These are phyloP conservation scores for Pythium scleroteichum DNA, from an alignment of 352 stramenopile species.

Conservation along the genomic window DNA sequence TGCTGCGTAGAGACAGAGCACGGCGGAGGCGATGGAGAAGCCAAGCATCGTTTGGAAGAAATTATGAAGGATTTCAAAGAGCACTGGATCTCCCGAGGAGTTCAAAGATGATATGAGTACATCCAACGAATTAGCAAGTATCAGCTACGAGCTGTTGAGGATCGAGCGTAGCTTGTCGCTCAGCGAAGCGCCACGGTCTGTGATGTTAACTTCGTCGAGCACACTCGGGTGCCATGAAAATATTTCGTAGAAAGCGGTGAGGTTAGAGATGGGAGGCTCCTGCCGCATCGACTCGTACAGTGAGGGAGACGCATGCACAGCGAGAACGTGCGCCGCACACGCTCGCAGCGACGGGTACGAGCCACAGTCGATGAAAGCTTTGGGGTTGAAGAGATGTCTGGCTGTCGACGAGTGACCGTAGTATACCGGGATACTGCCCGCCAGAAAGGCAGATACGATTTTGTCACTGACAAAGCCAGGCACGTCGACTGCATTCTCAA, in stretches of 20 bases:
- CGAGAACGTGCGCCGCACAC: constrained; percentile 39
- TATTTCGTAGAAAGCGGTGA: constrained; percentile 29
- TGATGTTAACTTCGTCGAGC: neutral
- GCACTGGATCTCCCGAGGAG: neutral
- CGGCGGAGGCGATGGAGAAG: too few species aligned
- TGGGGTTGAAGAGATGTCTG: constrained; percentile 40
- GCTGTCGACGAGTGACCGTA: constrained; percentile 47
- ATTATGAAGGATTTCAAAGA: neutral
- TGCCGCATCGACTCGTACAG: constrained; percentile 37
- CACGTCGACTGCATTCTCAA: constrained; percentile 44
- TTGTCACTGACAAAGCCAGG: constrained; percentile 63
- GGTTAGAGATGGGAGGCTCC: constrained; percentile 36
- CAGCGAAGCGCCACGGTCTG: neutral
- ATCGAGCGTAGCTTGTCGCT: neutral
- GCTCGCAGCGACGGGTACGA: constrained; percentile 36
- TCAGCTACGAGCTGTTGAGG: neutral
- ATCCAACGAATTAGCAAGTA: too few species aligned
- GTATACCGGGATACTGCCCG: constrained; percentile 59
- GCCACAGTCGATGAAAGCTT: constrained; percentile 56
- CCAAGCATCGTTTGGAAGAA: neutral
- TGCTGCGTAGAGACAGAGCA: neutral
- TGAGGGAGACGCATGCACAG: constrained; percentile 35
- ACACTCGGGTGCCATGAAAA: constrained; percentile 55
- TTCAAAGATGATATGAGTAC: neutral
- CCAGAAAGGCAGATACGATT: constrained; percentile 56